These are phyloP conservation scores for Ballota nigra DNA, from an alignment of 257 asterid species.

Conservation along the genomic window DNA sequence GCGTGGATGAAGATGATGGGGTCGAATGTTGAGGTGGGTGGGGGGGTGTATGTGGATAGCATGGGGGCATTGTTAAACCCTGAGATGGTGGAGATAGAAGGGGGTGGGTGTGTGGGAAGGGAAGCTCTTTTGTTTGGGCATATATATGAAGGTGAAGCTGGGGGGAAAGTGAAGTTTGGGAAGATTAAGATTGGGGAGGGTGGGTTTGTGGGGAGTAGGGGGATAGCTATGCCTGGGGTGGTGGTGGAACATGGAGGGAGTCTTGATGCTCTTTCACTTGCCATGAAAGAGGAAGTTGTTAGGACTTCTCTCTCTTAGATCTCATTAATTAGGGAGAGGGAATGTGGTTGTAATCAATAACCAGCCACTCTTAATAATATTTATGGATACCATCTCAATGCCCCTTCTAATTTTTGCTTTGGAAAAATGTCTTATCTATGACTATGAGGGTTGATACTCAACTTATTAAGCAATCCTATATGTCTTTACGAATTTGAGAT, in stretches of 20 bases:
- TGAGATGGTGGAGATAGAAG: conserved; percentile 77
- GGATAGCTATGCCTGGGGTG: conserved; percentile 88
- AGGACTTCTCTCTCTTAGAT: conserved; percentile 11
- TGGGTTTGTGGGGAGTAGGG: conserved; percentile 78
- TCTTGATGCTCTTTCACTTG: conserved; percentile 71
- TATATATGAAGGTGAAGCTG: conserved; percentile 77
- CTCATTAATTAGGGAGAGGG: background rate
- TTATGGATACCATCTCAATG: too few relatives aligned
- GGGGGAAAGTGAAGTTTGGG: conserved; percentile 79
- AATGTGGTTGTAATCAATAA: background rate
- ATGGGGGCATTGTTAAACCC: conserved; percentile 81
- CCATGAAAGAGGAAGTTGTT: conserved; percentile 77
- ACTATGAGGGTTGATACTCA: too few relatives aligned
- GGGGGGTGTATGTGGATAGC: conserved; percentile 77
- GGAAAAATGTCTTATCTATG: too few relatives aligned
- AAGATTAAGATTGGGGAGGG: conserved; percentile 67
- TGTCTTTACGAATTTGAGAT: too few relatives aligned
- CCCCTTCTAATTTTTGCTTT: too few relatives aligned
- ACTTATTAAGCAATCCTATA: too few relatives aligned
- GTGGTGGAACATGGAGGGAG: conserved; percentile 56
- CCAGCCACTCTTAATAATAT: background rate
- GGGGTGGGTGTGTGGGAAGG: conserved; percentile 65
- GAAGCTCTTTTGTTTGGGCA: conserved; percentile 83
- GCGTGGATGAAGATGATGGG: conserved; percentile 86
- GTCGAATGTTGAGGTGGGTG: conserved; percentile 45